A percentile compares a stretch with the other conserved stretches of the same genome.
These are phyloP conservation scores for Chiua virens DNA, from an alignment of 768 basidiomycete species.

Conservation along the genomic window DNA sequence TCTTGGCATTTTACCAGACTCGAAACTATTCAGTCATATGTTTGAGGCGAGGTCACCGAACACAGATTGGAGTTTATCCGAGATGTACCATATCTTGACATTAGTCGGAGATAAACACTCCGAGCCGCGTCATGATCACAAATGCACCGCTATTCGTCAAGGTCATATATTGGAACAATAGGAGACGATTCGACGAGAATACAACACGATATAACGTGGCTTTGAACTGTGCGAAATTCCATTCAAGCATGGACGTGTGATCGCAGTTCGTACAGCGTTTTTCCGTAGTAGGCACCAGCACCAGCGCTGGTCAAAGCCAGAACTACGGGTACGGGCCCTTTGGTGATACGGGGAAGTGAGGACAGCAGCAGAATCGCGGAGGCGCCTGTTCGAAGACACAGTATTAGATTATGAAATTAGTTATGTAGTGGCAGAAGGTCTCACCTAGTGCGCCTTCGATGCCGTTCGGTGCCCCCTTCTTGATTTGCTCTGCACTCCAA, in stretches of 20 bases:
- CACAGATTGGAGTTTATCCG: conserved; percentile 4
- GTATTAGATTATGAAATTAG: neutral
- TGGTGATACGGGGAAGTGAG: conserved; percentile 67
- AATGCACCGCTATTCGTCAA: conserved; percentile 2
- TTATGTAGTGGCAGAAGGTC: conserved; percentile 13
- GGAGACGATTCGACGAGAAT: conserved; percentile 4
- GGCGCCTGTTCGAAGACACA: conserved; percentile 48
- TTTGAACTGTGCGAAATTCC: neutral
- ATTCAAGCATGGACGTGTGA: conserved; percentile 14
- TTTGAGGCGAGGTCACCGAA: neutral
- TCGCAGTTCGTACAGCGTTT: conserved; percentile 44
- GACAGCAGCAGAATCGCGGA: conserved; percentile 74
- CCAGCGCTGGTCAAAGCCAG: conserved; percentile 62
- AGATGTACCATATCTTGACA: conserved; percentile 15
- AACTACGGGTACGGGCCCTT: conserved; percentile 70
- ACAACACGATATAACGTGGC: conserved; percentile 5
- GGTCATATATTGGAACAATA: neutral
- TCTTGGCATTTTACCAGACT: neutral
- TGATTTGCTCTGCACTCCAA: conserved; percentile 75
- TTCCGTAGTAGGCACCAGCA: conserved; percentile 69
- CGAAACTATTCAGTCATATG: conserved; percentile 1
- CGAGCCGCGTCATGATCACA: neutral
- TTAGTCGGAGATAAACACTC: neutral
- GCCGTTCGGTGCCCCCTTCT: conserved; percentile 71
- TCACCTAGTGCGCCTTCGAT: conserved; percentile 76